phyloP scores from a whole-genome alignment of 305 asterid species.

The Euphrasia arctica region DNA sequence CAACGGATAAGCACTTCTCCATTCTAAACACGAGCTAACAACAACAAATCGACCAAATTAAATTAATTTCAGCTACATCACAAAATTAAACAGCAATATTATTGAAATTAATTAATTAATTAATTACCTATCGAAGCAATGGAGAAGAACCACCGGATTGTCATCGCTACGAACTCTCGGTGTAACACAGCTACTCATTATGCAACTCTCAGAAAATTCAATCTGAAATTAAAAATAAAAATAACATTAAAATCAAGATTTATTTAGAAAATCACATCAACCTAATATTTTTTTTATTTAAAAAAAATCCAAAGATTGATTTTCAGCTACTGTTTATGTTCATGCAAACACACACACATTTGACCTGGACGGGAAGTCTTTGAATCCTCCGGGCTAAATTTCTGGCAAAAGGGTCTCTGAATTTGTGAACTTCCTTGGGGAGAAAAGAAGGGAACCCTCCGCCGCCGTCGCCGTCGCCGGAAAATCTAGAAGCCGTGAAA shows the following conservation, averaged over 20 bases:
- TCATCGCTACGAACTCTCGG: slow-evolving; percentile 40
- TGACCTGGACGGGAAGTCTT: slow-evolving; percentile 70
- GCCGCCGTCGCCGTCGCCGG: slow-evolving; percentile 24
- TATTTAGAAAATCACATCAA: too few relatives aligned
- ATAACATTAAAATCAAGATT: too few relatives aligned
- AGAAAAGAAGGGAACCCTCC: slow-evolving; percentile 41
- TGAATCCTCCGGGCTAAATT: slow-evolving; percentile 65
- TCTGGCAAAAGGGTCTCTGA: slow-evolving; percentile 69
- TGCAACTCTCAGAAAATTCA: slow-evolving; percentile 52
- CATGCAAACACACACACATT: slow-evolving; percentile 19
- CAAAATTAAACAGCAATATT: not conserved
- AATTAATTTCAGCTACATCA: slow-evolving; percentile 3
- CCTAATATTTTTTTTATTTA: too few relatives aligned
- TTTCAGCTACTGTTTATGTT: not conserved
- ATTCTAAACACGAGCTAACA: slow-evolving; percentile 75
- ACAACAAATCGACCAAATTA: not conserved
- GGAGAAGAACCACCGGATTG: slow-evolving; percentile 80
- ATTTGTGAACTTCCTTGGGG: slow-evolving; percentile 56
- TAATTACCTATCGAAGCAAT: slow-evolving; percentile 77
- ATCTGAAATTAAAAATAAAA: slow-evolving; percentile 32
- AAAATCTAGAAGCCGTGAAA: slow-evolving; percentile 19
- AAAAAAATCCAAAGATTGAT: not conserved
- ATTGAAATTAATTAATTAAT: not conserved
- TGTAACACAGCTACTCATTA: slow-evolving; percentile 86
- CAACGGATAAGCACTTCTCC: slow-evolving; percentile 72